Percentiles rank a stretch among this genome's conserved stretches.
phyloP scores from a whole-genome alignment of 2,329 filamentous ascomycete species.

The Cadophora luteo-olivacea region DNA sequence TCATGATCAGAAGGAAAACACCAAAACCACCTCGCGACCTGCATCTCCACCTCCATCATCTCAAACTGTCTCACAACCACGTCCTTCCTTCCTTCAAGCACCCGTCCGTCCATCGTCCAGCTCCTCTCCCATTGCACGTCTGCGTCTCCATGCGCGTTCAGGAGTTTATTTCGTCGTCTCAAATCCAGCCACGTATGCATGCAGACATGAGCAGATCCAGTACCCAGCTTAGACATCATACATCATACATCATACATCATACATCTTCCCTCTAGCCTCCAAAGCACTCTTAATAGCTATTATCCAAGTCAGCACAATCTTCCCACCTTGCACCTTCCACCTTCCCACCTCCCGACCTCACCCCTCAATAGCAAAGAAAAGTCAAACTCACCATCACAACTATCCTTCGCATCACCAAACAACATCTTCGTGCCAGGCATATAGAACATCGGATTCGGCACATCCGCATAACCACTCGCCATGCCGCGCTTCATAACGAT shows the following conservation, averaged over 20 bases:
- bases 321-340: not conserved
- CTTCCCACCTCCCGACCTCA: not conserved
- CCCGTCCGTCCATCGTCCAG: too few species aligned
- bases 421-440: constrained; percentile 91
- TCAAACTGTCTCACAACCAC: too few species aligned
- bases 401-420: constrained; percentile 87
- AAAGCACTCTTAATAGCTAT: constrained; percentile 29
- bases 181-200: too few species aligned
- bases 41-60: too few species aligned
- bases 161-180: too few species aligned
- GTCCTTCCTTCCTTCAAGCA: too few species aligned
- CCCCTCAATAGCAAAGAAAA: not conserved
- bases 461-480: constrained; percentile 89
- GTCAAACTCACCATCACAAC: constrained; percentile 65
- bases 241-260: constrained; percentile 30
- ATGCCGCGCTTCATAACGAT: constrained; percentile 93
- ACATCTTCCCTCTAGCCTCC: constrained; percentile 31
- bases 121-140: too few species aligned
- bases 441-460: constrained; percentile 93
- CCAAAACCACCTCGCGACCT: too few species aligned
- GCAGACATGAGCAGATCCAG: too few species aligned
- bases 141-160: too few species aligned
- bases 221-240: constrained; percentile 22
- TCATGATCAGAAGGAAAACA: too few species aligned
- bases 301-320: not conserved